A percentile compares a stretch with the other conserved stretches of the same genome.
These are phyloP conservation scores for Geum urbanum DNA, from an alignment of 306 rosid species.

Conservation along the genomic window DNA sequence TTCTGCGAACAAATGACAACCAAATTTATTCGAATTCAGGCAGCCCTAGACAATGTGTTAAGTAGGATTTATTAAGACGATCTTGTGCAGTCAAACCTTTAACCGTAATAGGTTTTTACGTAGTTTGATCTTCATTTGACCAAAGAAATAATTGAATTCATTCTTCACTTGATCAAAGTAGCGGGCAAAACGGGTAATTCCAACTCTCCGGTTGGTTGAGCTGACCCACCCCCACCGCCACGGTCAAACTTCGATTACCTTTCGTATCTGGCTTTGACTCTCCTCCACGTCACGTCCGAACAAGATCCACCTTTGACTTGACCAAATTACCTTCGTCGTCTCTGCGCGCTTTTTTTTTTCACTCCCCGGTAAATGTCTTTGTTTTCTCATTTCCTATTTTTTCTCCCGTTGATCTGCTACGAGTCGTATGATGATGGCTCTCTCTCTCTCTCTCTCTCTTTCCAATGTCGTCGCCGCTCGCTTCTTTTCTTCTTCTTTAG, in stretches of 20 bases:
- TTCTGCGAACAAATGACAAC: too few species aligned
- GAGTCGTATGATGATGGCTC: conserved; percentile 40
- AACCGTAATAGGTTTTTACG: too few species aligned
- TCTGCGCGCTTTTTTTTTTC: conserved; percentile 7
- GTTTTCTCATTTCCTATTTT: conserved; percentile 17
- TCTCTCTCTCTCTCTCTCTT: conserved; percentile 11
- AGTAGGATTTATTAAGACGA: too few species aligned
- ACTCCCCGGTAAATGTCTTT: conserved; percentile 12
- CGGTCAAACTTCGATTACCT: conserved; percentile 34
- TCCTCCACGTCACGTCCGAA: conserved; percentile 17
- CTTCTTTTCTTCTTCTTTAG: too few species aligned
- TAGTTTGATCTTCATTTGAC: too few species aligned
- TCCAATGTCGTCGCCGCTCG: conserved; percentile 41
- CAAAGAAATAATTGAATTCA: too few species aligned
- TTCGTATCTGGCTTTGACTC: conserved; percentile 37
- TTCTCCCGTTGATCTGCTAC: conserved; percentile 34
- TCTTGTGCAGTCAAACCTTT: too few species aligned
- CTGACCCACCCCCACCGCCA: conserved; percentile 20
- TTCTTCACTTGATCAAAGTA: too few species aligned
- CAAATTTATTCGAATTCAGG: too few species aligned
- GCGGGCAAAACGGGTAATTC: conserved; percentile 14
- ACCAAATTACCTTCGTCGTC: neutral
- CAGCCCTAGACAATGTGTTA: too few species aligned
- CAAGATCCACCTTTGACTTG: neutral
- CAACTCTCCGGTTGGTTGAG: neutral